Percentiles rank a stretch among this genome's conserved stretches.
Conservation (phyloP, 108 stramenopile genomes). For the Aureococcus anophagefferens region DNA sequence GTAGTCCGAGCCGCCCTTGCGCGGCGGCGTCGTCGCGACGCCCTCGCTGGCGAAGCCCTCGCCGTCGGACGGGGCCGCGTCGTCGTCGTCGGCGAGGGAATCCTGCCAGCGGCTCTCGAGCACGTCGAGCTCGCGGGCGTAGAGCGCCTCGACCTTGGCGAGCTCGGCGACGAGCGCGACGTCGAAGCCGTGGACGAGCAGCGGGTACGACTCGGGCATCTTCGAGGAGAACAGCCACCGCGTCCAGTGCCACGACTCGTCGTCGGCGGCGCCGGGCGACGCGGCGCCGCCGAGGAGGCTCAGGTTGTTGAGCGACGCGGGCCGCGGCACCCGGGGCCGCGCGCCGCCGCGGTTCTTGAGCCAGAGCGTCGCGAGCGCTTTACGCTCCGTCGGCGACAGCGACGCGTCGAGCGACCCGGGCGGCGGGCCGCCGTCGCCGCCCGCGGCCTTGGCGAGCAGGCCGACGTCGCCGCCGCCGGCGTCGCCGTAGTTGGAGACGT, state of each 20-base stretch:
- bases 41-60: too few species aligned
- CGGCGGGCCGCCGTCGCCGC: too few species aligned
- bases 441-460: too few species aligned
- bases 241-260: not conserved
- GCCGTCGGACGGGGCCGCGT: too few species aligned
- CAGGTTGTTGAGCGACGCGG: not conserved
- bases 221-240: not conserved
- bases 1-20: too few species aligned
- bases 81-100: not conserved
- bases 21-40: too few species aligned
- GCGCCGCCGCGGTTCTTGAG: not conserved
- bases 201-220: not conserved
- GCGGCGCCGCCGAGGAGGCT: not conserved
- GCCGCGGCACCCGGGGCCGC: too few species aligned
- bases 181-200: not conserved
- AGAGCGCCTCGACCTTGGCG: constrained; percentile 6
- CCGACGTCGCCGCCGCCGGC: too few species aligned
- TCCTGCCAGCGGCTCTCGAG: not conserved
- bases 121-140: not conserved
- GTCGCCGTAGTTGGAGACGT: too few species aligned
- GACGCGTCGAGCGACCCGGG: not conserved
- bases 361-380: not conserved
- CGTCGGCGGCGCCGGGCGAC: not conserved
- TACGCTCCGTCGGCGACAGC: not conserved
- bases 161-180: constrained; percentile 2